These are phyloP conservation scores for Saksenaea vasiformis DNA, from an alignment of 371 early-diverging fungal genomes.

Conservation along the genomic window DNA sequence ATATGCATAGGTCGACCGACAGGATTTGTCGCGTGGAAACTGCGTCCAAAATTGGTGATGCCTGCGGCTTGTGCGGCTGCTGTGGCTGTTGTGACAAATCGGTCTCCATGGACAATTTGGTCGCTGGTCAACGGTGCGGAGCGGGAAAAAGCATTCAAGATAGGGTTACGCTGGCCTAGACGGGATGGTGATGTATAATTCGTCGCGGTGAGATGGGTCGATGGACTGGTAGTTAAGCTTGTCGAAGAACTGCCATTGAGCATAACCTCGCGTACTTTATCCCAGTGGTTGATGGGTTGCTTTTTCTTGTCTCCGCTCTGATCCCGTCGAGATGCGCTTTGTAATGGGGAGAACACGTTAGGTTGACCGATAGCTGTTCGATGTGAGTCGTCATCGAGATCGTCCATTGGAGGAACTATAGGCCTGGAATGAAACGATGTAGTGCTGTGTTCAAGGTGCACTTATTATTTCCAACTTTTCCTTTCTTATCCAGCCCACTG, in stretches of 20 bases:
- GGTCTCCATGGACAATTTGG: not conserved
- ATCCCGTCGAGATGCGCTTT: constrained; percentile 1
- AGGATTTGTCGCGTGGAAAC: constrained; percentile 10
- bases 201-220: not conserved
- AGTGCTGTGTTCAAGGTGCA: not conserved
- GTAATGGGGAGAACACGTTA: constrained; percentile 5
- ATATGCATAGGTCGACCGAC: constrained; percentile 17
- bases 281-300: not conserved
- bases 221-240: constrained; percentile 7
- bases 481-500: not conserved
- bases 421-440: not conserved
- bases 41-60: constrained; percentile 22
- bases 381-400: not conserved
- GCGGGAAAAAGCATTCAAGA: not conserved
- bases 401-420: not conserved
- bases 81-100: not conserved
- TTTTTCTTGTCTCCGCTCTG: not conserved
- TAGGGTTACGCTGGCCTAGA: not conserved
- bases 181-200: not conserved
- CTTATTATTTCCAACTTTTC: not conserved
- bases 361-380: constrained; percentile 4
- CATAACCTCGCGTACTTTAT: constrained; percentile 5
- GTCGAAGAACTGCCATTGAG: not conserved
- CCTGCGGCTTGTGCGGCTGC: constrained; percentile 36
- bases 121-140: not conserved